Evolutionary conservation across 306 rosid genomes (phyloP).

Genomic region (Inga laurina): DNA sequence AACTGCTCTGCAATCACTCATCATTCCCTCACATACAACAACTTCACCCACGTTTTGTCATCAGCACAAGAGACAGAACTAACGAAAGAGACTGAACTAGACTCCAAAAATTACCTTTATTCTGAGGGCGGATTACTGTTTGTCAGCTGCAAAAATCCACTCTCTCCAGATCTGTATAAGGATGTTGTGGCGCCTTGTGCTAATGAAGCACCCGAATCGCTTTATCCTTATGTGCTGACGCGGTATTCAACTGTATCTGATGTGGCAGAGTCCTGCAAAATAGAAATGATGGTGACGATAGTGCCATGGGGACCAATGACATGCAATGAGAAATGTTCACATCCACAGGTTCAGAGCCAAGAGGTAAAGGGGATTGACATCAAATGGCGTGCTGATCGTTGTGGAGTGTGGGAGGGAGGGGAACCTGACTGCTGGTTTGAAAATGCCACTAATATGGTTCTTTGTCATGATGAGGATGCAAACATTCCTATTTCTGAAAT

Average conservation of each 20-base stretch:
- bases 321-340: not conserved
- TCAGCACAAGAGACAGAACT: not conserved
- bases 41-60: not conserved
- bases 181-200: not conserved
- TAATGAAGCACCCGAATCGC: not conserved
- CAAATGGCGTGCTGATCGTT: slow-evolving; percentile 1
- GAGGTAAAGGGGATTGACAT: slow-evolving; percentile 5
- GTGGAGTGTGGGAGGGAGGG: not conserved
- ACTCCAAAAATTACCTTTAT: not conserved
- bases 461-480: not conserved
- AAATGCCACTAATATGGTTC: slow-evolving; percentile 7
- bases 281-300: slow-evolving; percentile 3
- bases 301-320: not conserved
- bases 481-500: not conserved
- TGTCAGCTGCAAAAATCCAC: not conserved
- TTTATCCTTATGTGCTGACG: not conserved
- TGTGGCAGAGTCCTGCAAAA: slow-evolving; percentile 7
- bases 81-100: not conserved
- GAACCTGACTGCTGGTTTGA: not conserved
- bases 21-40: not conserved
- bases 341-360: not conserved
- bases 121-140: not conserved
- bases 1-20: not conserved
- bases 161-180: not conserved
- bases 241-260: not conserved